phyloP scores from a whole-genome alignment of 169 alveolate genomes.

The Cryptosporidium muris region DNA sequence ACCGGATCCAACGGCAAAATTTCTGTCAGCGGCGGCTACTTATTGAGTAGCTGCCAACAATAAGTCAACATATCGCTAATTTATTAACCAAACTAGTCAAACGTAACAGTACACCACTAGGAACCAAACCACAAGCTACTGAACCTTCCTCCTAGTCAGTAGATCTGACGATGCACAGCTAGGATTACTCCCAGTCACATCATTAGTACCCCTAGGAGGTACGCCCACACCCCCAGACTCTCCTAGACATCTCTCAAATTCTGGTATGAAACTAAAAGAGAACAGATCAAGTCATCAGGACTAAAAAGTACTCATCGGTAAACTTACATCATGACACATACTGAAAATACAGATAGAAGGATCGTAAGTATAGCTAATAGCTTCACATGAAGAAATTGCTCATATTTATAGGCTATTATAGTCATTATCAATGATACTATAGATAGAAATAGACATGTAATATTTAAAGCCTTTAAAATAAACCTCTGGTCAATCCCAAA shows the following conservation, averaged over 20 bases:
- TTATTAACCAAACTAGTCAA: background rate
- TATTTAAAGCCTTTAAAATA: conserved; percentile 24
- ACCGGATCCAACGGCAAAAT: conserved; percentile 94
- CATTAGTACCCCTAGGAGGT: background rate
- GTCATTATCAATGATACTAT: conserved; percentile 45
- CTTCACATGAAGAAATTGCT: conserved; percentile 35
- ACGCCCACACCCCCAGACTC: conserved; percentile 1
- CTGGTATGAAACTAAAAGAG: conserved; percentile 28
- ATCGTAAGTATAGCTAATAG: conserved; percentile 17
- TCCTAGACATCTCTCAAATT: conserved; percentile 15
- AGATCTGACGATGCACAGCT: background rate
- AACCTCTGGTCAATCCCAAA: conserved; percentile 57
- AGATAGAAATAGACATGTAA: conserved; percentile 48
- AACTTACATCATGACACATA: conserved; percentile 37
- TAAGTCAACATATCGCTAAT: conserved; percentile 51
- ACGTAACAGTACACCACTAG: background rate
- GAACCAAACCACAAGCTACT: background rate
- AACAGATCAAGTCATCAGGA: background rate
- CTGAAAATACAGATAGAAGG: conserved; percentile 29
- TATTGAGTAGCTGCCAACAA: conserved; percentile 44
- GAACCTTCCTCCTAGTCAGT: background rate
- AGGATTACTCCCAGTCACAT: background rate
- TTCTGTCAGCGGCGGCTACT: conserved; percentile 90
- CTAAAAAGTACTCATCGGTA: background rate
- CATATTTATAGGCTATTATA: conserved; percentile 39